Percentiles rank a stretch among this genome's conserved stretches.
These are phyloP conservation scores for Tuber aestivum DNA, from an alignment of 495 filamentous ascomycete genomes.

Conservation along the genomic window DNA sequence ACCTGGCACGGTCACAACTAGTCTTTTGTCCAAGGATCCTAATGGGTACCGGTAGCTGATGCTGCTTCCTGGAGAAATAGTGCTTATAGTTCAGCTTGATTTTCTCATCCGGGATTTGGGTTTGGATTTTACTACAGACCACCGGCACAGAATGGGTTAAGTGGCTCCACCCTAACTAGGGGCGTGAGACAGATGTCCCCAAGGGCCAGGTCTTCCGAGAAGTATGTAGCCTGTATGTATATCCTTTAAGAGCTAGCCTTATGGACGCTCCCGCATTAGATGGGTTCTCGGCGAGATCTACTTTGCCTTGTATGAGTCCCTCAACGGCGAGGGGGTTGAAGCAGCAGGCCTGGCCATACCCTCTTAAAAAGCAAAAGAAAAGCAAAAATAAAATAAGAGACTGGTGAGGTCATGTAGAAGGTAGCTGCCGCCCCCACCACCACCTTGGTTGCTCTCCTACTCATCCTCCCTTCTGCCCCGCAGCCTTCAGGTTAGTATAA, in stretches of 20 bases:
- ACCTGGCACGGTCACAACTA: neutral
- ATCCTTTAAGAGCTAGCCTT: neutral
- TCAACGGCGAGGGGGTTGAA: neutral
- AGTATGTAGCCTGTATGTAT: neutral
- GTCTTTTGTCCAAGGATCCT: neutral
- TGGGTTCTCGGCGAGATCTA: neutral
- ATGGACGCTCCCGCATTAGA: neutral
- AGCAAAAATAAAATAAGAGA: neutral
- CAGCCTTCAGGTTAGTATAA: neutral
- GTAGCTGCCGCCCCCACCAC: neutral
- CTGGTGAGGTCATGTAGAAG: neutral
- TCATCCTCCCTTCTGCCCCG: neutral
- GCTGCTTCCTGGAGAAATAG: neutral
- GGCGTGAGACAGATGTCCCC: neutral
- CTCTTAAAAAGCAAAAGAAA: neutral
- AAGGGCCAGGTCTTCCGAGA: neutral
- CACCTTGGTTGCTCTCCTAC: neutral
- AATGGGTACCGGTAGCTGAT: neutral
- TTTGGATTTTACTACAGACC: neutral
- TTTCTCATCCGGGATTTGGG: neutral
- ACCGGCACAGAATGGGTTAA: neutral
- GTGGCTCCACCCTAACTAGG: neutral
- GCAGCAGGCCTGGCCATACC: neutral
- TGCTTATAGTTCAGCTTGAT: neutral
- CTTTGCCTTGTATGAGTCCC: neutral